phyloP scores from a whole-genome alignment of 768 basidiomycete species.

The Mycena crocata region DNA sequence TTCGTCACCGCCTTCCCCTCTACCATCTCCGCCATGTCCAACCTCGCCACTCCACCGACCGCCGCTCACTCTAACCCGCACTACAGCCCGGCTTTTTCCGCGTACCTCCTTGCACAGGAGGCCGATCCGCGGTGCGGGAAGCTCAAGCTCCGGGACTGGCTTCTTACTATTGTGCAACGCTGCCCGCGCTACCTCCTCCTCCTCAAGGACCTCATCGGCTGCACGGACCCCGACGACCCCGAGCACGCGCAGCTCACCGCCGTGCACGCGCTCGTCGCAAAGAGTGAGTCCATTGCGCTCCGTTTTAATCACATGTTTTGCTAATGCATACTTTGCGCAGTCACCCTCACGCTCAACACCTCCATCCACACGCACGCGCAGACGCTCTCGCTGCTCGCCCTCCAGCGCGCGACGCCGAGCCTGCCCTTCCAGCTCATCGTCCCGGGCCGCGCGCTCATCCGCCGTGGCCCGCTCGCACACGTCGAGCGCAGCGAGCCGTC shows the following conservation, averaged over 20 bases:
- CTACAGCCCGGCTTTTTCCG: constrained; percentile 67
- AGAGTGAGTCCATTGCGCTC: constrained; percentile 67
- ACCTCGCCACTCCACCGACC: constrained; percentile 60
- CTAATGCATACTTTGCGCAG: constrained; percentile 51
- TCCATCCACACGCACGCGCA: constrained; percentile 84
- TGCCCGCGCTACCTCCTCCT: constrained; percentile 89
- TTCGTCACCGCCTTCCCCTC: constrained; percentile 85
- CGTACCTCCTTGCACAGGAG: constrained; percentile 75
- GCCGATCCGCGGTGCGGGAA: constrained; percentile 76
- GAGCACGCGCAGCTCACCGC: constrained; percentile 72
- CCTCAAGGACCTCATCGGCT: constrained; percentile 82
- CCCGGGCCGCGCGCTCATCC: constrained; percentile 85
- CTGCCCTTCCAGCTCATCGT: constrained; percentile 83
- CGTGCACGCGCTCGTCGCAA: constrained; percentile 76
- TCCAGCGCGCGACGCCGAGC: constrained; percentile 82
- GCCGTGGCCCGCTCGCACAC: constrained; percentile 72
- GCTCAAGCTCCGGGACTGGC: constrained; percentile 85
- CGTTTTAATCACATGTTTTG: background rate
- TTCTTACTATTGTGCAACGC: constrained; percentile 87
- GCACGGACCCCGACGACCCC: constrained; percentile 72
- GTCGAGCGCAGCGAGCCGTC: constrained; percentile 62
- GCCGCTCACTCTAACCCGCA: constrained; percentile 50
- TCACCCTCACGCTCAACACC: constrained; percentile 81
- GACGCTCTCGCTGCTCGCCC: constrained; percentile 78
- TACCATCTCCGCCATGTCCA: constrained; percentile 67